phyloP scores from a whole-genome alignment of 768 basidiomycete genomes.

The Chalciporus sphaerocephalus region DNA sequence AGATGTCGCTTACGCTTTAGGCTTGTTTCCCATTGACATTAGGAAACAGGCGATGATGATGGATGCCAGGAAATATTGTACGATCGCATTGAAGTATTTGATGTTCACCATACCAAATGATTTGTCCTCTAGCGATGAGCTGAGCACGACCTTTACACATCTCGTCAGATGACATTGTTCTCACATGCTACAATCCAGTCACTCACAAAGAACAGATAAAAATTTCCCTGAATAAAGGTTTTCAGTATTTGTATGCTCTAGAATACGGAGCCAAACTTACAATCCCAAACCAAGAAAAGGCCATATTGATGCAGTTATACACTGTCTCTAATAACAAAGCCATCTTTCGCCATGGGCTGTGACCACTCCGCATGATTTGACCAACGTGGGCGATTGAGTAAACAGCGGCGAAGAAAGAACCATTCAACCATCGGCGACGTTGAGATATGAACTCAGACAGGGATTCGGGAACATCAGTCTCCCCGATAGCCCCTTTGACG shows the following conservation, averaged over 20 bases:
- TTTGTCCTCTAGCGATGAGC: conserved; percentile 77
- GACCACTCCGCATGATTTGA: conserved; percentile 40
- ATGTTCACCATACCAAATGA: conserved; percentile 63
- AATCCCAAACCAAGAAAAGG: conserved; percentile 92
- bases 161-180: background rate
- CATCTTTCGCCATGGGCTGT: conserved; percentile 71
- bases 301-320: conserved; percentile 82
- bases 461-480: conserved; percentile 91
- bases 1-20: conserved; percentile 54
- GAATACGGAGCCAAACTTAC: conserved; percentile 41
- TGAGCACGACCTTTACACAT: conserved; percentile 66
- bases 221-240: conserved; percentile 65
- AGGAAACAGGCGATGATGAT: conserved; percentile 87
- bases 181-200: background rate
- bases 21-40: conserved; percentile 95
- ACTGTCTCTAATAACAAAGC: conserved; percentile 74
- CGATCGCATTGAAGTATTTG: conserved; percentile 66
- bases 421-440: conserved; percentile 84
- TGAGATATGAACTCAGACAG: conserved; percentile 93
- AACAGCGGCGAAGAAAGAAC: conserved; percentile 91
- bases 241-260: background rate
- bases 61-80: conserved; percentile 81
- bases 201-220: conserved; percentile 89
- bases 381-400: conserved; percentile 81
- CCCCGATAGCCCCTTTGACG: conserved; percentile 88